Evolutionary conservation across 768 basidiomycete genomes (phyloP).

Genomic region (Lentinula aciculospora): DNA sequence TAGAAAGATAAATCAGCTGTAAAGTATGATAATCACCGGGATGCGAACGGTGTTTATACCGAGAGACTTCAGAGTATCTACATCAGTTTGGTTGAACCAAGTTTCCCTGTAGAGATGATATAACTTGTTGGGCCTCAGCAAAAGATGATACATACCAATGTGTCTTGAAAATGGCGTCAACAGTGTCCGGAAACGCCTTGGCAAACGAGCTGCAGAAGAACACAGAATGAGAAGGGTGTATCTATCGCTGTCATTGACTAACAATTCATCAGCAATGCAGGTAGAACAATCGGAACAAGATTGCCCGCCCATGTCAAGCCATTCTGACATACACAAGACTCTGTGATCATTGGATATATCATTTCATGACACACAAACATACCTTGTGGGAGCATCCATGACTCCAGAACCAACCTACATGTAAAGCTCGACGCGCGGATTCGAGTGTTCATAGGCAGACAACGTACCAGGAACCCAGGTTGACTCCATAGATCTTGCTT

Average conservation of each 20-base stretch:
- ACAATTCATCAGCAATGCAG: conserved; percentile 72
- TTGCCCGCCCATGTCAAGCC: conserved; percentile 71
- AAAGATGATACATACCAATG: conserved; percentile 49
- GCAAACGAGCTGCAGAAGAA: conserved; percentile 46
- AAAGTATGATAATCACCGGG: conserved; percentile 44
- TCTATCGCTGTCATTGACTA: not conserved
- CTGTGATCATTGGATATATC: not conserved
- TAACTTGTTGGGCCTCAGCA: no score
- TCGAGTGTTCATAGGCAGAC: not conserved
- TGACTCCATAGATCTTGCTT: conserved; percentile 64
- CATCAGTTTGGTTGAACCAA: conserved; percentile 68
- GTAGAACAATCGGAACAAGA: conserved; percentile 49
- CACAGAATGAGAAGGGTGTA: not conserved
- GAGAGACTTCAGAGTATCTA: conserved; percentile 40
- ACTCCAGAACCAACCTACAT: conserved; percentile 63
- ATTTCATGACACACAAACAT: not conserved
- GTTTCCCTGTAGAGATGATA: conserved; percentile 21
- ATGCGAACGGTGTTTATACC: conserved; percentile 77
- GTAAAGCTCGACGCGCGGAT: not conserved
- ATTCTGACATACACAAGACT: conserved; percentile 35
- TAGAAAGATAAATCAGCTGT: not conserved
- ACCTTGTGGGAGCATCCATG: conserved; percentile 83
- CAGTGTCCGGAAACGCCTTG: conserved; percentile 50
- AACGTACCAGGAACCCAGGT: conserved; percentile 58
- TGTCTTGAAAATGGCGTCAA: conserved; percentile 48